These are phyloP conservation scores for Monilinia aucupariae DNA, from an alignment of 2,329 filamentous ascomycete species.

Conservation along the genomic window DNA sequence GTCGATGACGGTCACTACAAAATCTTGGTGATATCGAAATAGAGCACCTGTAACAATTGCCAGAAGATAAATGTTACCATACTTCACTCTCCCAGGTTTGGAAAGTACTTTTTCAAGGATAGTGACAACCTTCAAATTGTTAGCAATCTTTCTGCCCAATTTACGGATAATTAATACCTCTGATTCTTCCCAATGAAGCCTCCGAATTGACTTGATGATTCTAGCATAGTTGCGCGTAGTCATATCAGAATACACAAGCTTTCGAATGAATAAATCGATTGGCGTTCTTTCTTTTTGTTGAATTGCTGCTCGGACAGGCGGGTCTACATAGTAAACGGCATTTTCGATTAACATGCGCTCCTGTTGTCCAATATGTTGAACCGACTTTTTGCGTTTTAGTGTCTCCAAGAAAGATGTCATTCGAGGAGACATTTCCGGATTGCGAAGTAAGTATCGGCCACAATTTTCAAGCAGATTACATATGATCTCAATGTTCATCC, in stretches of 20 bases:
- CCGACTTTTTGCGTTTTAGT: slow-evolving; percentile 88
- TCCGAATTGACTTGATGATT: slow-evolving; percentile 87
- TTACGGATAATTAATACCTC: slow-evolving; percentile 50
- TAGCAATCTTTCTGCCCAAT: neutral
- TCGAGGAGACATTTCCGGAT: slow-evolving; percentile 83
- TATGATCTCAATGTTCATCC: slow-evolving; percentile 99
- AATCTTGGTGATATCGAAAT: slow-evolving; percentile 86
- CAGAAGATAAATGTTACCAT: slow-evolving; percentile 90
- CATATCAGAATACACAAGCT: slow-evolving; percentile 88
- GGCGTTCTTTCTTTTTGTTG: slow-evolving; percentile 95
- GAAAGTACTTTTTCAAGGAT: slow-evolving; percentile 77
- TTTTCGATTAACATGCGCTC: slow-evolving; percentile 99
- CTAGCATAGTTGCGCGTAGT: slow-evolving; percentile 92
- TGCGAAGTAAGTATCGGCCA: slow-evolving; percentile 86
- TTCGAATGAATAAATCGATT: slow-evolving; percentile 86
- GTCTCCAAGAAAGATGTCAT: slow-evolving; percentile 95
- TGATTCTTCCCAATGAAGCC: slow-evolving; percentile 93
- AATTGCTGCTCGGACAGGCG: slow-evolving; percentile 86
- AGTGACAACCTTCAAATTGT: slow-evolving; percentile 30
- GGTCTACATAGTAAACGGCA: slow-evolving; percentile 95
- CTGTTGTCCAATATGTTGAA: slow-evolving; percentile 89
- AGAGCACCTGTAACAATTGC: slow-evolving; percentile 84
- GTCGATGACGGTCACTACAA: slow-evolving; percentile 87
- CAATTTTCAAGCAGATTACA: slow-evolving; percentile 95
- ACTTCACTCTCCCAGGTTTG: slow-evolving; percentile 95